These are phyloP conservation scores for Coniella vitis DNA, from an alignment of 2,329 filamentous ascomycete genomes.

Conservation along the genomic window DNA sequence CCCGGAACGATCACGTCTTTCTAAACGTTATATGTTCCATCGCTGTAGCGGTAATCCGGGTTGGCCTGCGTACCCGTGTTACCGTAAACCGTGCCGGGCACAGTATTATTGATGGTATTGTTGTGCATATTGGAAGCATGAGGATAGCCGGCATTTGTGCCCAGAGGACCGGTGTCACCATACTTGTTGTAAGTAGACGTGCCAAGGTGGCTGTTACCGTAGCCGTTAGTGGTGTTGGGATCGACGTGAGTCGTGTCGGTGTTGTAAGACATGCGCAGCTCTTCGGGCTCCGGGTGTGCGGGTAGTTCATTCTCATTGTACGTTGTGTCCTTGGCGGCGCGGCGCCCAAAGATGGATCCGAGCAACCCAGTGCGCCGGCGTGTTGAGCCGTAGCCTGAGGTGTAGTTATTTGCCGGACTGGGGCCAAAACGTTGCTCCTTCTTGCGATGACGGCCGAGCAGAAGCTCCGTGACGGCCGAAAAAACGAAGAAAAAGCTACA, in stretches of 20 bases:
- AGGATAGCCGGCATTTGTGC: neutral
- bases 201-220: slow-evolving; percentile 9
- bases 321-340: slow-evolving; percentile 14
- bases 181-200: slow-evolving; percentile 25
- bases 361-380: slow-evolving; percentile 22
- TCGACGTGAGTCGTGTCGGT: slow-evolving; percentile 28
- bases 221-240: neutral
- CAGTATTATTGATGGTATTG: neutral
- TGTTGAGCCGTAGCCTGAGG: slow-evolving; percentile 27
- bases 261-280: slow-evolving; percentile 30
- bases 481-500: slow-evolving; percentile 28
- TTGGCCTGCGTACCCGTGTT: neutral
- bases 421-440: slow-evolving; percentile 35
- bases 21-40: slow-evolving; percentile 15
- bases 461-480: slow-evolving; percentile 21
- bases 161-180: slow-evolving; percentile 18
- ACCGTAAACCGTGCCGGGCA: neutral
- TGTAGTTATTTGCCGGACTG: slow-evolving; percentile 34
- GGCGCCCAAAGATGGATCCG: slow-evolving; percentile 25
- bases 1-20: neutral
- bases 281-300: slow-evolving; percentile 27
- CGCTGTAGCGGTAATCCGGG: slow-evolving; percentile 7
- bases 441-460: slow-evolving; percentile 24
- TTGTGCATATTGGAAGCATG: slow-evolving; percentile 22
- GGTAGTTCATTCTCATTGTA: slow-evolving; percentile 28